Percentiles rank a stretch among this genome's conserved stretches.
phyloP scores from a whole-genome alignment of 2,329 filamentous ascomycete species.

The Pseudocercospora vitis region DNA sequence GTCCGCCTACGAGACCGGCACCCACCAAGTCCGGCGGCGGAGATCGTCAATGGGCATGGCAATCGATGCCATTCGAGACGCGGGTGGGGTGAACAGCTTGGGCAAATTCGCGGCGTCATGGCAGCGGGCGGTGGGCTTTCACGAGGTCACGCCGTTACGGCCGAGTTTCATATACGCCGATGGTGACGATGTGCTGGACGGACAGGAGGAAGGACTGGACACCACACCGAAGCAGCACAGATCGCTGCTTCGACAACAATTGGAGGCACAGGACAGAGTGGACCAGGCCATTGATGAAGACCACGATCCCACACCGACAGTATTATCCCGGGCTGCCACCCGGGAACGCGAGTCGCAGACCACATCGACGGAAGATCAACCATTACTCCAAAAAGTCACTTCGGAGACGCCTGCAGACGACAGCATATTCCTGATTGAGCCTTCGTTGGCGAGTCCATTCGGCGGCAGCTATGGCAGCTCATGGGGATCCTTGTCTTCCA shows the following conservation, averaged over 20 bases:
- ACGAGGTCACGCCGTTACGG: conserved; percentile 78
- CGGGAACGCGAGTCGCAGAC: conserved; percentile 6
- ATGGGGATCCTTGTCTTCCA: conserved; percentile 60
- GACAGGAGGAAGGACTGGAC: conserved; percentile 52
- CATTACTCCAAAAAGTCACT: conserved; percentile 29
- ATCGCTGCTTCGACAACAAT: conserved; percentile 31
- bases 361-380: conserved; percentile 29
- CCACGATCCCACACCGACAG: conserved; percentile 34
- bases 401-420: conserved; percentile 37
- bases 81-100: conserved; percentile 89
- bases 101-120: conserved; percentile 91
- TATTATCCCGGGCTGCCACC: conserved; percentile 22
- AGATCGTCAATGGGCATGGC: conserved; percentile 54
- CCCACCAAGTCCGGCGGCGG: conserved; percentile 38
- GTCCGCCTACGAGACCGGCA: conserved; percentile 22
- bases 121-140: conserved; percentile 85
- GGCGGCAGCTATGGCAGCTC: conserved; percentile 69
- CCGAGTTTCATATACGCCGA: conserved; percentile 65
- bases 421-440: conserved; percentile 51
- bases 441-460: conserved; percentile 64
- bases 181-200: conserved; percentile 49
- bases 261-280: conserved; percentile 33
- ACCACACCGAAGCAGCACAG: conserved; percentile 38
- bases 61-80: conserved; percentile 59
- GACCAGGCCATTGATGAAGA: conserved; percentile 28